A percentile compares a stretch with the other conserved stretches of the same genome.
These are phyloP conservation scores for Myriosclerotinia scirpicola DNA, from an alignment of 2,329 filamentous ascomycete species.

Conservation along the genomic window DNA sequence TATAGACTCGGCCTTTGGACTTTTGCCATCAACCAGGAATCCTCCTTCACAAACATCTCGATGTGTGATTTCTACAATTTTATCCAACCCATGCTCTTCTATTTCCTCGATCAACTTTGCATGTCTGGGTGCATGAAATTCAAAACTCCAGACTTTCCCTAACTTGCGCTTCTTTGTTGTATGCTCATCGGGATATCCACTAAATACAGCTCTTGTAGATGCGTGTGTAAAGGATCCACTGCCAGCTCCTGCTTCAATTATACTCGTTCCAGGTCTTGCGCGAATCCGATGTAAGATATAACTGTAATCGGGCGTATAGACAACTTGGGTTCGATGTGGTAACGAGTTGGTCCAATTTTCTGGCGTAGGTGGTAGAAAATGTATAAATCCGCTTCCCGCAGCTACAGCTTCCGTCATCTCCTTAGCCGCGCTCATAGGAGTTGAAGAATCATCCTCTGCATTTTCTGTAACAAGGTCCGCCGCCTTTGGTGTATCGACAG, in stretches of 20 bases:
- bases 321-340: conserved; percentile 80
- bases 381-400: conserved; percentile 69
- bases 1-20: conserved; percentile 66
- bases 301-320: conserved; percentile 85
- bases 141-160: conserved; percentile 79
- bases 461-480: conserved; percentile 25
- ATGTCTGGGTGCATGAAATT: conserved; percentile 74
- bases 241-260: conserved; percentile 80
- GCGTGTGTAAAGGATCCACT: conserved; percentile 85
- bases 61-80: conserved; percentile 70
- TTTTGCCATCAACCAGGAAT: conserved; percentile 59
- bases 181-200: conserved; percentile 58
- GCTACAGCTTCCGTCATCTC: conserved; percentile 52
- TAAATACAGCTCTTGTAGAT: conserved; percentile 72
- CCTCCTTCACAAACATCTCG: conserved; percentile 77
- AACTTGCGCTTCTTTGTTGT: conserved; percentile 43
- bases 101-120: conserved; percentile 69
- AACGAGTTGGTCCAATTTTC: conserved; percentile 80
- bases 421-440: conserved; percentile 35
- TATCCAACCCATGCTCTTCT: conserved; percentile 62
- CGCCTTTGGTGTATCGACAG: conserved; percentile 26
- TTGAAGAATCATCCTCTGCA: conserved; percentile 37
- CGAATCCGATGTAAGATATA: conserved; percentile 77
- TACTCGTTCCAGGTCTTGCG: conserved; percentile 66
- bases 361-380: conserved; percentile 75